Evolutionary conservation across 345 rosid species (phyloP), one percentile per base, ranked within the genome.

Genomic region (Stellera chamaejasme): DNA sequence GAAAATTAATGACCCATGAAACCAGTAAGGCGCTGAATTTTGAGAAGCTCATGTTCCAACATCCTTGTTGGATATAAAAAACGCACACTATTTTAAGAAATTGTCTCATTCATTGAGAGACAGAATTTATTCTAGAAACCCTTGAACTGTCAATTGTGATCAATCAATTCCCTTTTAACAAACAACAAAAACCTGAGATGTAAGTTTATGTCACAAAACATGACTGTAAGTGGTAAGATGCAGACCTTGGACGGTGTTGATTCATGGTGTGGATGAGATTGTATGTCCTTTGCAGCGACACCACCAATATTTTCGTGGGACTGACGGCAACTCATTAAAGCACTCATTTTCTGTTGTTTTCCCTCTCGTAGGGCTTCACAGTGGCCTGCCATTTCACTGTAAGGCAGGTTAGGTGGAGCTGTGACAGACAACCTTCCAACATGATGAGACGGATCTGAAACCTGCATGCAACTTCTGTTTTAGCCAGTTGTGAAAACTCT

Each of bases 331-430:
- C 63, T 66, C 81, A 85, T 66, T 72, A 79, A 68, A 53, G 69
- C 67, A 54, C 67, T 69, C 87, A 86, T 83, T 74, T 75, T 85
- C 75, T 80, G 67, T 68, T 79, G 82, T 69, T 86, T 86, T 50
- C 83, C 95, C 52, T 55, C 61, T 5, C 74, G 66, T 65, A 86
- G 85, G 23, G 89, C 87, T 54, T 82, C 94, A 27, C 95, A 83
- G 23, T 83, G 81, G 49, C 82, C 83, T 26, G 87, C 90, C 83
- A 86, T 82, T 61, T 86, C 82, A 45, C 66, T 65, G 52, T 81
- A 81, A 46, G 90, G 78, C 79, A 81, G 68, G 72, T 77, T 76
- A 58, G 76, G 72, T 12, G 83, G 78, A 43, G 72, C 51, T 48
- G 85, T 75, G 58, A 70, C 74, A 52, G 88, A 83, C 50, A 64